Conservation (phyloP, 257 asterid species). For the Salvia hispanica region DNA sequence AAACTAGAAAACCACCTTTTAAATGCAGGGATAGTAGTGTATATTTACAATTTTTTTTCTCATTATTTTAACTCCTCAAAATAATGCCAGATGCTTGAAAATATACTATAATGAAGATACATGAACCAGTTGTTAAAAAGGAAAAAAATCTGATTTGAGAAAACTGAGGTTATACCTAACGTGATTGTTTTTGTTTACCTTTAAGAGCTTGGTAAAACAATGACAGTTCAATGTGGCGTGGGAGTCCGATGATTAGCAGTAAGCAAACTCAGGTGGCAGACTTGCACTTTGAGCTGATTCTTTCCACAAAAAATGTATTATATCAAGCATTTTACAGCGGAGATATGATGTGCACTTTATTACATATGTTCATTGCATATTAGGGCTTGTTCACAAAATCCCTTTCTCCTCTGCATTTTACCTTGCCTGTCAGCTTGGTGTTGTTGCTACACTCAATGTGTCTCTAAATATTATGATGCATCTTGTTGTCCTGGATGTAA, state of each 20-base stretch:
- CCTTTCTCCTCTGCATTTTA: conserved; percentile 12
- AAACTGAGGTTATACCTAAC: conserved; percentile 2
- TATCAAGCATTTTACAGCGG: conserved; percentile 1
- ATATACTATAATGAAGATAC: background rate
- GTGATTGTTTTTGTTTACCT: conserved; percentile 7
- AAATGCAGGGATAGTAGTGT: background rate
- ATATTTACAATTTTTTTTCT: background rate
- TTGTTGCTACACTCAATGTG: conserved; percentile 4
- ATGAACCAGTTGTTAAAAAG: background rate
- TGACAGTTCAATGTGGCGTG: background rate
- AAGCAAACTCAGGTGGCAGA: conserved; percentile 8
- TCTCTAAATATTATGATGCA: conserved; percentile 7
- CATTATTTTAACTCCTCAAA: background rate
- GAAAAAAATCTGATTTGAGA: background rate
- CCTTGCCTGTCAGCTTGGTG: background rate
- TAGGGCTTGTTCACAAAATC: conserved; percentile 17
- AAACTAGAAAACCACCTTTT: background rate
- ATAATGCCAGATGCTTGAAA: background rate
- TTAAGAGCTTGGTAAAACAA: background rate
- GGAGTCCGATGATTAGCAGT: background rate
- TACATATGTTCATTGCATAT: conserved; percentile 10
- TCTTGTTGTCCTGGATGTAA: background rate
- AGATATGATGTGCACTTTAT: conserved; percentile 12
- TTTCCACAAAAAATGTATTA: background rate
- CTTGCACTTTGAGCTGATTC: conserved; percentile 22